Conservation (phyloP, 208 protist genomes). For the Endotrypanum monterogeii region DNA sequence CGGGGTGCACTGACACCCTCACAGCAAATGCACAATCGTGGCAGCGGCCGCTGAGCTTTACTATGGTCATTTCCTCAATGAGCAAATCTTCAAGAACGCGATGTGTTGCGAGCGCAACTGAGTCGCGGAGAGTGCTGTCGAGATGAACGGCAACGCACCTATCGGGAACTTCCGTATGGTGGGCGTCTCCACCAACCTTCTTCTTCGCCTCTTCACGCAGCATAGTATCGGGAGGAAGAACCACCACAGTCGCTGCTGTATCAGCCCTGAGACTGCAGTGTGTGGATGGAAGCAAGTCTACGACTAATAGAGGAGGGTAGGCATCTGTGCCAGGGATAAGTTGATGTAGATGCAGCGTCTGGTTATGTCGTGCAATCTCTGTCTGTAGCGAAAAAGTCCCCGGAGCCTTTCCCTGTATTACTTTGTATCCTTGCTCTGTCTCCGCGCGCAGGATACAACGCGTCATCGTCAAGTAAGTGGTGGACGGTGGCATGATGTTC, state of each 20-base stretch:
- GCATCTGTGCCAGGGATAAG: conserved; percentile 25
- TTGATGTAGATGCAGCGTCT: conserved; percentile 38
- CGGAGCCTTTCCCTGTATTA: conserved; percentile 37
- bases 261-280: conserved; percentile 26
- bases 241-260: conserved; percentile 56
- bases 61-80: conserved; percentile 31
- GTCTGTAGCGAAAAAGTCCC: conserved; percentile 51
- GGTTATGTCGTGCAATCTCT: conserved; percentile 25
- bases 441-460: conserved; percentile 61
- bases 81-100: conserved; percentile 34
- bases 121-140: conserved; percentile 38
- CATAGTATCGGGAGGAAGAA: conserved; percentile 43
- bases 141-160: conserved; percentile 35
- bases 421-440: conserved; percentile 48
- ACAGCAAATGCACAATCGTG: conserved; percentile 46
- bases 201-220: neutral
- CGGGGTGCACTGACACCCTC: neutral
- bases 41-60: conserved; percentile 35
- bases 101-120: conserved; percentile 24
- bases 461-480: conserved; percentile 28
- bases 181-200: neutral
- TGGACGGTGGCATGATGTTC: neutral
- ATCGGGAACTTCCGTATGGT: neutral
- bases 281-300: conserved; percentile 69
- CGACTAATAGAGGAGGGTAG: conserved; percentile 51